Evolutionary conservation across 202 grass and related monocot genomes (phyloP).

Genomic region (Zoysia matrella): DNA sequence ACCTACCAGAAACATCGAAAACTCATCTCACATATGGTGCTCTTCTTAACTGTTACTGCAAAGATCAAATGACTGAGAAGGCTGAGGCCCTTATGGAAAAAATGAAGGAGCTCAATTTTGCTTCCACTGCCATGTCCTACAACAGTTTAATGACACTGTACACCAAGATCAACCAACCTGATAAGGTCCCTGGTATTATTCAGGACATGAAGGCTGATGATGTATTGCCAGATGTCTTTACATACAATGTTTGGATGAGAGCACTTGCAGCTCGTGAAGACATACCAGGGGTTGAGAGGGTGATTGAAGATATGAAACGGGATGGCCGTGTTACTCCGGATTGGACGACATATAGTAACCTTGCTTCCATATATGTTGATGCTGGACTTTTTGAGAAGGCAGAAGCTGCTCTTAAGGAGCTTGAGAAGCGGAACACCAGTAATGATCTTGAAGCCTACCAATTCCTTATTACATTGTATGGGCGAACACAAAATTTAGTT

Average conservation of each 20-base stretch:
- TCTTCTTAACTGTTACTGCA: constrained; percentile 95
- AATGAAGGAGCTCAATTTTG: constrained; percentile 91
- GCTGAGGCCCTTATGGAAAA: constrained; percentile 79
- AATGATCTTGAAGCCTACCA: constrained; percentile 85
- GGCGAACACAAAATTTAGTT: constrained; percentile 70
- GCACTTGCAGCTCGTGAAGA: constrained; percentile 69
- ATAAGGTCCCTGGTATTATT: constrained; percentile 78
- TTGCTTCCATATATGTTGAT: constrained; percentile 90
- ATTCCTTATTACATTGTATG: constrained; percentile 95
- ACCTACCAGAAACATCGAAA: constrained; percentile 87
- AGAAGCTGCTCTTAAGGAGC: constrained; percentile 80
- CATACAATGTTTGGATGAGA: constrained; percentile 98
- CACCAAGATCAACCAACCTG: constrained; percentile 68
- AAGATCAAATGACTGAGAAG: constrained; percentile 69
- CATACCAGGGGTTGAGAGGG: constrained; percentile 82
- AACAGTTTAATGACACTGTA: constrained; percentile 96
- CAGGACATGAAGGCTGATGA: constrained; percentile 87
- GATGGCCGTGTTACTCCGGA: constrained; percentile 89
- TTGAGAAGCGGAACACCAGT: constrained; percentile 76
- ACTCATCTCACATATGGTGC: constrained; percentile 89
- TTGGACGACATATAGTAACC: constrained; percentile 97
- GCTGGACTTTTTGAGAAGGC: constrained; percentile 80
- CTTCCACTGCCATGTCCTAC: constrained; percentile 83
- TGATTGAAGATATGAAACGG: constrained; percentile 95
- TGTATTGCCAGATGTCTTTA: constrained; percentile 78